Base-by-base conservation (phyloP, 805 yeast genomes). In the Tetrapisispora taiwanensis region DNA sequence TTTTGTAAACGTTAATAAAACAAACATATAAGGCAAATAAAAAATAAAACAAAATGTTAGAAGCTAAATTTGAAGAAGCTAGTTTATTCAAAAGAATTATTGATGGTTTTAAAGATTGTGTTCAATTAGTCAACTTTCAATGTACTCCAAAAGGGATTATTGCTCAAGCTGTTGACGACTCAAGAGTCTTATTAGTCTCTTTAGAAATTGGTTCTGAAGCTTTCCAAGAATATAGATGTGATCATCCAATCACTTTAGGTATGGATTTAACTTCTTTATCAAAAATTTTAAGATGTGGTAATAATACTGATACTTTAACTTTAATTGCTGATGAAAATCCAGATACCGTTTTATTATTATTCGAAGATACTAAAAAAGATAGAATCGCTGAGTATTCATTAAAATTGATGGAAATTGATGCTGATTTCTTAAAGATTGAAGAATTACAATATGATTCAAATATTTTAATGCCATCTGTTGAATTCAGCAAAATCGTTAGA, bases 131-230 rank as follows among this genome's bases (percentile, higher is more conserved):
- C 72, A 92, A 92, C 74, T 86, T 92, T 74, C 92, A 88, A 71
- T 92, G 97, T 71, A 79, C 94, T n/a, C 92, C 85, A 65, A 76
- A 79, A 50, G 98, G 98, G 53, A 82, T 92, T 58, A 83, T 94
- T 10, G 90, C 94, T 19, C 97, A 92, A 72, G 97, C 98, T 24
- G 92, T 92, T 54, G 98, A 92, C 68, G 94, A 88, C 63, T 88
- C 98, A 24, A 86, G 97, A 73, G 96, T 92, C 47, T 76, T 89
- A 51, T 75, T 92, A 52, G 95, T 90, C 34, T 84, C 95, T 18
- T 72, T 92, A 50, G 77, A 85, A 55, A 82, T 92, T 53, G 95
- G 94, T 47, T 78, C 81, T 50, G 89, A 84, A 48, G 89, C 95
- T 12, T 92, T 92, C 71, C 74, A 78, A 48, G 90, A 84, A 54